These are phyloP conservation scores for Coccomyxa sp. DNA, from an alignment of 139 green algal species.

Conservation along the genomic window DNA sequence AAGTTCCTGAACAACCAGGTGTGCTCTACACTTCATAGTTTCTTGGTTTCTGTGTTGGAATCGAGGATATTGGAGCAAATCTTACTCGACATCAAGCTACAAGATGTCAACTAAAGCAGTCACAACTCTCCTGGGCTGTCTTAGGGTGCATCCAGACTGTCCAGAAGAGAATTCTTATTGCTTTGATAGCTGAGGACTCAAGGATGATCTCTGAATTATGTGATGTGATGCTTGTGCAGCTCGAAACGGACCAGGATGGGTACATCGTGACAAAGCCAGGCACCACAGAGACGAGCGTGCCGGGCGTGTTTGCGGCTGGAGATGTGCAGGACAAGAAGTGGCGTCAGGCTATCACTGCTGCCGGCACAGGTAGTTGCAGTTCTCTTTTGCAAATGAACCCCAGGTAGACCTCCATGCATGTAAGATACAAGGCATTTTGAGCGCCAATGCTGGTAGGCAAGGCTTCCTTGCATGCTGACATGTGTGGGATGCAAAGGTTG, in stretches of 20 bases:
- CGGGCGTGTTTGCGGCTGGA: constrained; percentile 87
- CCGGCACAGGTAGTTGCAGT: constrained; percentile 52
- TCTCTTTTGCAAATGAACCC: background rate
- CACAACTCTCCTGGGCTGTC: no score
- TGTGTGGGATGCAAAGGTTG: background rate
- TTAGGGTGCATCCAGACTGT: no score
- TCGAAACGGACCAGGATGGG: constrained; percentile 26
- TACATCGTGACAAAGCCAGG: constrained; percentile 64
- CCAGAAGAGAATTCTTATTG: no score
- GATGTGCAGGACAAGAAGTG: constrained; percentile 95
- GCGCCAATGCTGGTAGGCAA: constrained; percentile 56
- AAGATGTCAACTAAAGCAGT: no score
- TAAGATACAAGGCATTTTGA: background rate
- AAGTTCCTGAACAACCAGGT: constrained; percentile 72
- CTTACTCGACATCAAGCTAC: no score
- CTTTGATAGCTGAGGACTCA: no score
- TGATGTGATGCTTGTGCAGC: background rate
- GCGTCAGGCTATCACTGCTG: constrained; percentile 93
- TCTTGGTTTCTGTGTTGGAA: background rate
- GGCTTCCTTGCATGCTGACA: constrained; percentile 46
- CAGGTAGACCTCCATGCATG: background rate
- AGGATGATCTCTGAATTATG: no score
- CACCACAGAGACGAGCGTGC: constrained; percentile 40
- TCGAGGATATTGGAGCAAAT: no score
- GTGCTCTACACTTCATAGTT: background rate